Evolutionary conservation across 2,329 filamentous ascomycete species (phyloP).

Genomic region (Paecilomyces niveus): DNA sequence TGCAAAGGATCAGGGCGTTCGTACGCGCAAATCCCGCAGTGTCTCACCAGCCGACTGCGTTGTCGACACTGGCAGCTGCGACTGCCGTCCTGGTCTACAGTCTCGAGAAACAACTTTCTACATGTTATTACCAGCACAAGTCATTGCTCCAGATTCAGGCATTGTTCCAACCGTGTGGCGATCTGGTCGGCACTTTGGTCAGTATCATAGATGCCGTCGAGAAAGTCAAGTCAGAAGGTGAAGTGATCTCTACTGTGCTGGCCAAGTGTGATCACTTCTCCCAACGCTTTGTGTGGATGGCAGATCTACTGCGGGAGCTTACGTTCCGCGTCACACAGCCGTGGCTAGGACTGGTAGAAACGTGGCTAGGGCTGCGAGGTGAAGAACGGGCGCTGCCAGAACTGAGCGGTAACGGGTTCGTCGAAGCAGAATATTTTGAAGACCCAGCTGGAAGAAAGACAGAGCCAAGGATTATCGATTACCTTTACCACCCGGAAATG

Average conservation of each 20-base stretch:
- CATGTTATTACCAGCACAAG: constrained; percentile 14
- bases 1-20: constrained; percentile 31
- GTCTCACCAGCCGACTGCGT: constrained; percentile 19
- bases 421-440: constrained; percentile 54
- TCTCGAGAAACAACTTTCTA: constrained; percentile 28
- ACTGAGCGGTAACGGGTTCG: constrained; percentile 51
- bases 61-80: constrained; percentile 29
- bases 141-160: constrained; percentile 32
- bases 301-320: constrained; percentile 60
- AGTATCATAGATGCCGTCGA: constrained; percentile 39
- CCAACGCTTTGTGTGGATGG: constrained; percentile 55
- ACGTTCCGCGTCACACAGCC: constrained; percentile 56
- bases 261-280: constrained; percentile 57
- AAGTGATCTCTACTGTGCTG: constrained; percentile 56
- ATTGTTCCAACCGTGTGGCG: constrained; percentile 31
- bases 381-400: constrained; percentile 48
- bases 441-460: constrained; percentile 53
- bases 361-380: constrained; percentile 65
- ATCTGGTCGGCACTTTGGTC: constrained; percentile 28
- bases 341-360: constrained; percentile 61
- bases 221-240: constrained; percentile 49
- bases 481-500: constrained; percentile 43
- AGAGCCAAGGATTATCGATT: constrained; percentile 56
- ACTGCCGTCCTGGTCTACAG: constrained; percentile 27
- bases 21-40: constrained; percentile 19